phyloP scores from a whole-genome alignment of 441 rosid genomes.

The Erodium trifolium region DNA sequence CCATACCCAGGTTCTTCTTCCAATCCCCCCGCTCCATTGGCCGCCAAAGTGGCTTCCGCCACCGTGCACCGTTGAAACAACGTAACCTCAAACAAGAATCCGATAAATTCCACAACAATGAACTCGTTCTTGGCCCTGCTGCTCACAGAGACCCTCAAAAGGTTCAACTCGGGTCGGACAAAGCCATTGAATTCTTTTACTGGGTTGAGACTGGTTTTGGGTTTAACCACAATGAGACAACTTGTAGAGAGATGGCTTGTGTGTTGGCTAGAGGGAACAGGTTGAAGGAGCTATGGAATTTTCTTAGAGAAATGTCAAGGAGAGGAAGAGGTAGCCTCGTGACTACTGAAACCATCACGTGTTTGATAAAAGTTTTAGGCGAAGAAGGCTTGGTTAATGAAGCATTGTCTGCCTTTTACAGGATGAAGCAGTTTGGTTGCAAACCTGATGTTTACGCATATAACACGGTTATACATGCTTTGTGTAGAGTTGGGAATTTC shows the following conservation, averaged over 20 bases:
- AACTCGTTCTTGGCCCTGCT: constrained; percentile 61
- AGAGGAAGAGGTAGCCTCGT: constrained; percentile 33
- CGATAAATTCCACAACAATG: constrained; percentile 25
- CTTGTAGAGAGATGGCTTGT: constrained; percentile 66
- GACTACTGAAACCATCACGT: constrained; percentile 42
- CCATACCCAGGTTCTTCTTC: constrained; percentile 67
- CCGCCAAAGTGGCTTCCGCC: constrained; percentile 62
- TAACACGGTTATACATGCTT: constrained; percentile 57
- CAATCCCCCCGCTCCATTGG: constrained; percentile 69
- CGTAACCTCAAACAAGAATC: constrained; percentile 46
- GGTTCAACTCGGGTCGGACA: constrained; percentile 44
- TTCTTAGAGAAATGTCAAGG: constrained; percentile 44
- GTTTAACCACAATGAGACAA: constrained; percentile 45
- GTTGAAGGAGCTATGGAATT: constrained; percentile 45
- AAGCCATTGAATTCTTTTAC: constrained; percentile 52
- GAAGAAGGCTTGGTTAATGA: constrained; percentile 77
- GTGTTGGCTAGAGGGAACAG: constrained; percentile 51
- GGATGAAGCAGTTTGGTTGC: constrained; percentile 67
- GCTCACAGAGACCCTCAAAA: constrained; percentile 52
- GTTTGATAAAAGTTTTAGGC: constrained; percentile 91
- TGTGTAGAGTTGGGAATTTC: constrained; percentile 71
- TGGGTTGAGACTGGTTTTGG: constrained; percentile 48
- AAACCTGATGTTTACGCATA: constrained; percentile 74
- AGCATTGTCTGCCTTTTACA: constrained; percentile 50
- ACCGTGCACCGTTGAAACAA: constrained; percentile 63